These are phyloP conservation scores for Aspergillus glaucus DNA, from an alignment of 2,329 filamentous ascomycete species.

Conservation along the genomic window DNA sequence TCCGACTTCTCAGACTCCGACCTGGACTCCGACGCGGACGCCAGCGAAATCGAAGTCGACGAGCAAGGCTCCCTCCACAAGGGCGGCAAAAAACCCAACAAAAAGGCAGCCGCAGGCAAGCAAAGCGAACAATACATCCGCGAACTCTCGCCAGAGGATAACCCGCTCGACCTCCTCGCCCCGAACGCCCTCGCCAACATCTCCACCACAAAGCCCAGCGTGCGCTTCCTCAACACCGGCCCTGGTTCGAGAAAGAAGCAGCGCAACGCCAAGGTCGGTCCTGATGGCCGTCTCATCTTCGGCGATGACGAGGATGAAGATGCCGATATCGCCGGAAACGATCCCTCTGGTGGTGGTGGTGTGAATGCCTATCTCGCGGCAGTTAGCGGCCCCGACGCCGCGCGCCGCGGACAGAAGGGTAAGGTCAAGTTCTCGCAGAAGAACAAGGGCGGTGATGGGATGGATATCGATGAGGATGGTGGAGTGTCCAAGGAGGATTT, in stretches of 20 bases:
- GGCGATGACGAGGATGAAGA: constrained; percentile 31
- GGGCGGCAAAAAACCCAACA: constrained; percentile 35
- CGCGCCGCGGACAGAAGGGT: constrained; percentile 53
- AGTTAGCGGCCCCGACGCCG: constrained; percentile 54
- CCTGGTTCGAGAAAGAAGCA: constrained; percentile 34
- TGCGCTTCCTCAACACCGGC: constrained; percentile 38
- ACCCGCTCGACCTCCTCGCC: constrained; percentile 89
- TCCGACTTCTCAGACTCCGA: constrained; percentile 50
- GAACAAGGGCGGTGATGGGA: constrained; percentile 33
- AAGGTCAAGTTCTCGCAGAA: constrained; percentile 53
- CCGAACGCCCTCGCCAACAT: constrained; percentile 86
- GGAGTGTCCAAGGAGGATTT: constrained; percentile 7
- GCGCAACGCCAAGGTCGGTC: constrained; percentile 37
- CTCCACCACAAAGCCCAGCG: constrained; percentile 73
- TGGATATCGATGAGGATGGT: constrained; percentile 34
- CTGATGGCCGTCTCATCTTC: constrained; percentile 41
- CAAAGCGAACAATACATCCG: constrained; percentile 70
- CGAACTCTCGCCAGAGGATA: constrained; percentile 72
- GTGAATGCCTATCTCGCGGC: constrained; percentile 59
- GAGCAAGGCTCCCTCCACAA: constrained; percentile 31
- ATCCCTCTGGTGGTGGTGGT: constrained; percentile 22
- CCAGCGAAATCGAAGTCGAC: constrained; percentile 38
- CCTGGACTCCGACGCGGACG: constrained; percentile 55
- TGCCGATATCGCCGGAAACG: constrained; percentile 39
- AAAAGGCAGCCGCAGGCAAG: constrained; percentile 33